Evolutionary conservation across 78 protist genomes (phyloP), one percentile per base, ranked within the genome.

Genomic region (Anaeramoeba flamelloides): DNA sequence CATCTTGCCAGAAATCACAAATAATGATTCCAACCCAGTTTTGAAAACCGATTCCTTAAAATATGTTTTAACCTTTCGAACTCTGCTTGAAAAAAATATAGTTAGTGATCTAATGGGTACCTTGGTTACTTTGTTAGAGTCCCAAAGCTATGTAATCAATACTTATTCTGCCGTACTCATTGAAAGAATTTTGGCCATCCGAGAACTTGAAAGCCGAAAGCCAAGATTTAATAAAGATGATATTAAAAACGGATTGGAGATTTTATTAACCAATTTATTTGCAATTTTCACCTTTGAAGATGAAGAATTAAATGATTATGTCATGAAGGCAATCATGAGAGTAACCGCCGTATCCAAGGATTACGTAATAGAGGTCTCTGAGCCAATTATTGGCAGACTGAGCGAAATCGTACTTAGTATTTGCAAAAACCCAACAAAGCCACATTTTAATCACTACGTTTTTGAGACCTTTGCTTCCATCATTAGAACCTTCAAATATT

Each of bases 381-480:
- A 53, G 69, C 34, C 17, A 41, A 3, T 40, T 26, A 1, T 86
- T 31, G 22, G 1, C 17, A 32, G 38, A 83, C 82, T 89, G 53
- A 79, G 78, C 31, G 12, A 36, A 1, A 79, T 91, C 41, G 74
- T 91, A 37, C 2, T 36, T 2, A 53, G 33, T 34, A 91, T 91
- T 17, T 65, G 83, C 31, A 80, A 80, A 79, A 92, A 92, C 80
- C 96, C 96, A n/a, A 1, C 75, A 76, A 93, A 91, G 81, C 96
- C 95, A 1, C 30, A 74, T 12, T 94, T 93, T 81, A 90, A 88
- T 81, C 95, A 93, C 82, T 92, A 85, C 83, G 87, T 93, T 83
- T 94, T 92, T 83, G 97, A 94, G 77, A 80, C 91, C 32, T 36
- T 93, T 40, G 95, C 96, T 22, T 41, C 89, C 0, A 77, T 89